Evolutionary conservation across 441 rosid species (phyloP).

Genomic region (Macaranga tanarius): DNA sequence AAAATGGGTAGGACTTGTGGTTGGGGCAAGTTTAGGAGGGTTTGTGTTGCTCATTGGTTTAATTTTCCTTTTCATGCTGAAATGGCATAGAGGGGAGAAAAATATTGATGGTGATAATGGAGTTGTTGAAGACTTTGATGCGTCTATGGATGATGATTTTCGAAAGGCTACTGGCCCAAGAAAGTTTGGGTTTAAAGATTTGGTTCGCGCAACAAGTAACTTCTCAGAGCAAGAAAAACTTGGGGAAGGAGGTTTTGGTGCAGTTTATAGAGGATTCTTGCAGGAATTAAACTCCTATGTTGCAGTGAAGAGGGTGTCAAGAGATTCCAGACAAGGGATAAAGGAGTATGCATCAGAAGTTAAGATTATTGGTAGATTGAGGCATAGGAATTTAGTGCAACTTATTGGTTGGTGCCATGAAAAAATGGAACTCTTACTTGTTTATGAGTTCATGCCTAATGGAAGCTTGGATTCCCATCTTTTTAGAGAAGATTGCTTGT

Average conservation of each 20-base stretch:
- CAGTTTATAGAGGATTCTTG: slow-evolving; percentile 33
- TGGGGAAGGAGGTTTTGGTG: slow-evolving; percentile 42
- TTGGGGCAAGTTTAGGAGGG: not conserved
- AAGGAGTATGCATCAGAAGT: slow-evolving; percentile 36
- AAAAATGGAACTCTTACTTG: slow-evolving; percentile 7
- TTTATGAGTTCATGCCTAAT: slow-evolving; percentile 36
- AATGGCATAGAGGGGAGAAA: not conserved
- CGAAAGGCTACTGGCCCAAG: slow-evolving; percentile 29
- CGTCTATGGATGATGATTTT: slow-evolving; percentile 19
- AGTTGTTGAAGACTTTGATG: not conserved
- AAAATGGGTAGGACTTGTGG: not conserved
- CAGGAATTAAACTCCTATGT: slow-evolving; percentile 10
- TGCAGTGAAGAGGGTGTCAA: slow-evolving; percentile 36
- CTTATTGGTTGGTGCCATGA: slow-evolving; percentile 47
- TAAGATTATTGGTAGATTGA: slow-evolving; percentile 33
- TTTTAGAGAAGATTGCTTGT: slow-evolving; percentile 22
- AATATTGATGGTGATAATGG: not conserved
- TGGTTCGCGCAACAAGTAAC: slow-evolving; percentile 31
- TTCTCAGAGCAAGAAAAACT: slow-evolving; percentile 31
- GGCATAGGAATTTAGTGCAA: slow-evolving; percentile 36
- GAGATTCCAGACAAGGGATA: slow-evolving; percentile 31
- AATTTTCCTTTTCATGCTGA: not conserved
- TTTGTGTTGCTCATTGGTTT: not conserved
- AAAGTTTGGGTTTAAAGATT: slow-evolving; percentile 27
- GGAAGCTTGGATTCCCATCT: slow-evolving; percentile 40